Evolutionary conservation across 352 stramenopile genomes (phyloP), one percentile per base, ranked within the genome.

Genomic region (Phytophthora brassicae): DNA sequence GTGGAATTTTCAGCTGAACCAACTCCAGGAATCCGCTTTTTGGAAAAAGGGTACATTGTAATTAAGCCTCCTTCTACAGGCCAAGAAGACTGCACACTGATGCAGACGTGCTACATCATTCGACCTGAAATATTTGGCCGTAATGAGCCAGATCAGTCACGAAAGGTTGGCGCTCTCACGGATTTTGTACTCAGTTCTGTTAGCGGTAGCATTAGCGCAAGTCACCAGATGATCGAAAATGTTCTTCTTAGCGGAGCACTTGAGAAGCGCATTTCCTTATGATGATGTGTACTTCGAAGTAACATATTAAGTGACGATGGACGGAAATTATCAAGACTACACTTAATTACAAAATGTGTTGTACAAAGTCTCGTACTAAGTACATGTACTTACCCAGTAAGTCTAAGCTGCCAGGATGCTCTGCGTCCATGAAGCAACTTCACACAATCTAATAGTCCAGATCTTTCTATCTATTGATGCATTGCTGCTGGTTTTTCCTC

Each of bases 211-310:
- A 70, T 82, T 31, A 75, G 66, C 13, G 58, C 64, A 17, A 81
- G 64, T 24, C 70, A 85, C 42, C 70, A 85, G 29, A 82, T 82
- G 73, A 81, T 85, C 7, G 75, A 85, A 36, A 82, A 85, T 23
- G 61, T 76, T n/a, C 59, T 79, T 35, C 64, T 79, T 17, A 70
- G 46, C 20, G 62, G 72, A 23, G 59, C 56, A 38, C 68, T 75
- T 24, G 69, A 69, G 54, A 63, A 71, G n/a, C 52, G 42, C 5
- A 46, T 46, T 35, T 56, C 26, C 8, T 4, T 31, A 31, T 31
- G 26, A 4, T 31, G 26, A 31, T 31, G 26, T n/a, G 26, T 31
- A 4, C 26, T 9, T 31, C 26, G 8, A 31, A 17, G 54, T 28
- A 60, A 50, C 51, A 56, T 60, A 57, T 57, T 12, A 50, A 56